Percentiles rank a stretch among this genome's conserved stretches.
phyloP scores from a whole-genome alignment of 805 yeast species.

The Metschnikowia similis region DNA sequence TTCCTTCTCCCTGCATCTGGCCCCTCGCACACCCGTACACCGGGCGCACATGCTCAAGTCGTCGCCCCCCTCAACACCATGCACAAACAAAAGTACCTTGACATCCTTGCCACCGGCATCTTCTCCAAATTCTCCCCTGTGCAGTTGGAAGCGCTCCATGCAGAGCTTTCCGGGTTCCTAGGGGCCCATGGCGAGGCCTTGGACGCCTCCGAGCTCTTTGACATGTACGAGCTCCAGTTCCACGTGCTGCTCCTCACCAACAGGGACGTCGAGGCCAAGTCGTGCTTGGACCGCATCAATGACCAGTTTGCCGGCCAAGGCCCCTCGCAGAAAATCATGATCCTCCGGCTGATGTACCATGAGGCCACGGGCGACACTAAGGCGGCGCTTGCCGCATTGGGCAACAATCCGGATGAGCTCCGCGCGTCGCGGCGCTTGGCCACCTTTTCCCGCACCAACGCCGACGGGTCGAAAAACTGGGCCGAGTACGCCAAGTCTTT shows the following conservation, averaged over 20 bases:
- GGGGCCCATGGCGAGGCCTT: constrained; percentile 24
- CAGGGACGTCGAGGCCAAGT: constrained; percentile 68
- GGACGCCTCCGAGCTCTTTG: constrained; percentile 47
- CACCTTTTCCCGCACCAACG: constrained; percentile 25
- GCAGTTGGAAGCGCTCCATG: constrained; percentile 35
- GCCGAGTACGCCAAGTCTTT: constrained; percentile 51
- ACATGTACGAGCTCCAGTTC: constrained; percentile 68
- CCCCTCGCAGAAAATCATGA: constrained; percentile 51
- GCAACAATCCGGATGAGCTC: constrained; percentile 32
- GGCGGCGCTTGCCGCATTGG: constrained; percentile 26
- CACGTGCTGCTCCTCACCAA: constrained; percentile 56
- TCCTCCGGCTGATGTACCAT: constrained; percentile 51
- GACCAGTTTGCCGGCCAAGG: constrained; percentile 60
- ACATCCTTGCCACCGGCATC: constrained; percentile 32
- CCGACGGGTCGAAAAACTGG: constrained; percentile 17
- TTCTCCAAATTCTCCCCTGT: constrained; percentile 48
- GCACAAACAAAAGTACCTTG: constrained; percentile 10
- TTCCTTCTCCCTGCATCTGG: too few species aligned
- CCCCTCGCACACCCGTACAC: neutral
- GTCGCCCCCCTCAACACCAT: neutral
- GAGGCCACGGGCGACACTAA: constrained; percentile 47
- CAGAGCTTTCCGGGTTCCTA: constrained; percentile 38
- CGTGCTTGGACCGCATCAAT: constrained; percentile 54
- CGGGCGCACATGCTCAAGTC: neutral
- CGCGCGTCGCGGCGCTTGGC: constrained; percentile 34